Conservation (phyloP, 2,329 filamentous ascomycete genomes). For the Fusarium beomiforme region DNA sequence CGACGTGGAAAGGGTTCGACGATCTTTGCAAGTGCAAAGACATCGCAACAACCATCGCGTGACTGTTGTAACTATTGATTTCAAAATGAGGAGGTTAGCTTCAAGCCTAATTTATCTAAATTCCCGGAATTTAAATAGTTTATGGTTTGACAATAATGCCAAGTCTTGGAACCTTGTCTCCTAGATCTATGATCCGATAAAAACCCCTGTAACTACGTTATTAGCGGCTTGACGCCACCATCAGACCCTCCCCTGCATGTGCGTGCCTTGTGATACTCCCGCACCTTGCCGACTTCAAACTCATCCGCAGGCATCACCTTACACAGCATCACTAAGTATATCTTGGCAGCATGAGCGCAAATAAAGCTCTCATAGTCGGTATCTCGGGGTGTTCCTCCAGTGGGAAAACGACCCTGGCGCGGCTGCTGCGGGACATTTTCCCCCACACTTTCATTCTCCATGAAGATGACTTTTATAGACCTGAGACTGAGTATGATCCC, state of each 20-base stretch:
- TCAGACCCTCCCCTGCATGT: constrained; percentile 18
- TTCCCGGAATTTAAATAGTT: background rate
- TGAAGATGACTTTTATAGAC: constrained; percentile 94
- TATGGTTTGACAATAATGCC: background rate
- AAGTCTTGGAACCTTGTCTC: background rate
- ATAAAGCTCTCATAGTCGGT: constrained; percentile 73
- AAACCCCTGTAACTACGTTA: background rate
- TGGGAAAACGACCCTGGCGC: constrained; percentile 93
- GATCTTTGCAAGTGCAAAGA: background rate
- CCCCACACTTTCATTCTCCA: constrained; percentile 84
- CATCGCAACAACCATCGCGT: background rate
- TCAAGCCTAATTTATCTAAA: background rate
- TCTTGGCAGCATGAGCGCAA: constrained; percentile 46
- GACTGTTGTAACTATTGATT: background rate
- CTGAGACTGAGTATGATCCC: constrained; percentile 72
- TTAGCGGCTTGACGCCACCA: constrained; percentile 16
- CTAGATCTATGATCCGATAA: background rate
- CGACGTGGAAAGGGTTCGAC: background rate
- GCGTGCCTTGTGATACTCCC: constrained; percentile 3
- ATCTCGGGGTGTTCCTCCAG: constrained; percentile 92
- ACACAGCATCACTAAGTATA: background rate
- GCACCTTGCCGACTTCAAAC: constrained; percentile 4
- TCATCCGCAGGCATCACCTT: background rate
- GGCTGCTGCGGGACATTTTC: constrained; percentile 85
- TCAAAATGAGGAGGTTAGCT: background rate